These are phyloP conservation scores for Syzygium syzygioides DNA, from an alignment of 441 rosid species.

Conservation along the genomic window DNA sequence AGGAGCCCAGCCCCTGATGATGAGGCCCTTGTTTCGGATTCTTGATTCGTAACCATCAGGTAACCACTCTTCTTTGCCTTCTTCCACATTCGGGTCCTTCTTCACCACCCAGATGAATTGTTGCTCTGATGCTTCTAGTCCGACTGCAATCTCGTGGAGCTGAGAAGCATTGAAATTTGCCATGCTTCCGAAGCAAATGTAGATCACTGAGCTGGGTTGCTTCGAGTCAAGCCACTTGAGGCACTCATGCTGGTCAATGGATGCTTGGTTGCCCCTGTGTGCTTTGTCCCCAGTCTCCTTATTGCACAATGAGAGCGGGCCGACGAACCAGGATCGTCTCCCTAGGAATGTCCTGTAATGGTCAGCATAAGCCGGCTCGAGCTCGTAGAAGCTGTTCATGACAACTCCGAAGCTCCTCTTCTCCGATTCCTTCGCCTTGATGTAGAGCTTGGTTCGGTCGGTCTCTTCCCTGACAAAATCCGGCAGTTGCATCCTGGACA, in stretches of 20 bases:
- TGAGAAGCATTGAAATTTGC: conserved; percentile 24
- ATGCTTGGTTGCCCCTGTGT: conserved; percentile 30
- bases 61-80: conserved; percentile 38
- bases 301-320: background rate
- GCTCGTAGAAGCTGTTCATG: background rate
- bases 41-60: conserved; percentile 49
- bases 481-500: conserved; percentile 5
- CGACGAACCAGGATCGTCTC: background rate
- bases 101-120: conserved; percentile 55
- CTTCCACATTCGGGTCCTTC: conserved; percentile 1
- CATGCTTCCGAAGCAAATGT: conserved; percentile 49
- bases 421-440: background rate
- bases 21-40: conserved; percentile 39
- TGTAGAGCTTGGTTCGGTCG: background rate
- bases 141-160: conserved; percentile 43
- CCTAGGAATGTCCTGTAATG: background rate
- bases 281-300: background rate
- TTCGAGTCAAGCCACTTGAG: conserved; percentile 57
- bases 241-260: conserved; percentile 35
- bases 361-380: background rate
- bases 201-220: conserved; percentile 46
- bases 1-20: conserved; percentile 65
- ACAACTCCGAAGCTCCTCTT: background rate
- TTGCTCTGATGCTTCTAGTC: conserved; percentile 43
- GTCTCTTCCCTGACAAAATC: background rate